Base-by-base conservation (phyloP, 768 basidiomycete species). In the Pisolithus microcarpus region DNA sequence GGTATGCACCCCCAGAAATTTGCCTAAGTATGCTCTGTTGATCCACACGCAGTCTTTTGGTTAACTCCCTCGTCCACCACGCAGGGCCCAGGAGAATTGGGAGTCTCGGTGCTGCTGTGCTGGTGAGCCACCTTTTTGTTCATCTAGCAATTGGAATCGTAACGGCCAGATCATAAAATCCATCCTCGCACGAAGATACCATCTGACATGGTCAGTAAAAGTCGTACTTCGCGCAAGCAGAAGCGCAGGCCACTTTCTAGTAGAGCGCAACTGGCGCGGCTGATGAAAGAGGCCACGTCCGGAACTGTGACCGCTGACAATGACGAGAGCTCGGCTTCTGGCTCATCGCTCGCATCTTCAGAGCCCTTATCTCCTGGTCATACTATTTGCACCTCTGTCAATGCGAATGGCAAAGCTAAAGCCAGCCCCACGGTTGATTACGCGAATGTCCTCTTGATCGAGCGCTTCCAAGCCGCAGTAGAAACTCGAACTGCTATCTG, bases 381-480 rank as follows among this genome's bases (percentile, higher is more conserved):
- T 7, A 24, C 8, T 23, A 24, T 13, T 13, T 15, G 23, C 42
- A 43, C 42, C 15, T 7, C 19, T 24, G 23, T 6, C 23, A 11
- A 43, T 19, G 38, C 50, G n/a, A 46, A 38, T 7, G 42, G 49
- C 38, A 43, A 51, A 30, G n/a, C 39, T 10, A 31, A 21, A 2
- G 21, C 46, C 34, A 45, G 37, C 11, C 46, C 43, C 10, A 51
- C 60, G 13, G 50, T 61, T 49, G 53, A 63, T 34, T 63, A 63
- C 36, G 23, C 60, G 23, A 64, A 63, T 9, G 54, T 63, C 42
- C 62, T 63, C 34, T 40, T 56, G 19, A 64, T 64, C 36, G 62
- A 63, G 44, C 60, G 56, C 37, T 63, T 64, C 45, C 61, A 64
- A 40, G 60, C 52, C 10, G 62, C 63, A 9, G 55, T 64, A n/a